Conservation (phyloP, 116 monocot genomes). For the Trichopus zeylanicus region DNA sequence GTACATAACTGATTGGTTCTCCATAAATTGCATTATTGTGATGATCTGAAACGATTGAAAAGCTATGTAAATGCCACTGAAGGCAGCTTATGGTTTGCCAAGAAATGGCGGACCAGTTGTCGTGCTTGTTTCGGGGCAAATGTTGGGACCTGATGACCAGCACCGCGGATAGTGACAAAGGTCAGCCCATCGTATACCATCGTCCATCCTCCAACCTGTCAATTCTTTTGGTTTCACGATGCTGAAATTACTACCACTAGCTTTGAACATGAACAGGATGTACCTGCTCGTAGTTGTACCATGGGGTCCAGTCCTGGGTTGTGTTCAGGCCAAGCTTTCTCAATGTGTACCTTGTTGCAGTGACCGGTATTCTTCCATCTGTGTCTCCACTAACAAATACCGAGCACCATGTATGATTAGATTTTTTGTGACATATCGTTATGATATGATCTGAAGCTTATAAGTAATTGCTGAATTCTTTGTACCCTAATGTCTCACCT, state of each 20-base stretch:
- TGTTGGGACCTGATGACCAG: slow-evolving; percentile 47
- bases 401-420: background rate
- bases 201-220: slow-evolving; percentile 46
- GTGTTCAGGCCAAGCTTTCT: slow-evolving; percentile 41
- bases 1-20: no score
- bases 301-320: slow-evolving; percentile 37
- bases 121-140: slow-evolving; percentile 27
- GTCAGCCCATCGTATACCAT: slow-evolving; percentile 37
- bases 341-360: slow-evolving; percentile 40
- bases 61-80: background rate
- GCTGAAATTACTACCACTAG: no score
- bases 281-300: slow-evolving; percentile 46
- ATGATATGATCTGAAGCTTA: no score
- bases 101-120: slow-evolving; percentile 22
- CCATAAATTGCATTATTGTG: no score
- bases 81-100: slow-evolving; percentile 25
- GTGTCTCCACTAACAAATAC: slow-evolving; percentile 34
- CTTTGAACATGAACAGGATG: no score
- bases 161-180: slow-evolving; percentile 38
- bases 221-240: no score
- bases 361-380: slow-evolving; percentile 61
- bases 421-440: no score
- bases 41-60: no score
- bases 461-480: no score
- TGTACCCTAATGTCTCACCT: no score